These are phyloP conservation scores for Botrytis fabae DNA, from an alignment of 2,329 filamentous ascomycete species.

Conservation along the genomic window DNA sequence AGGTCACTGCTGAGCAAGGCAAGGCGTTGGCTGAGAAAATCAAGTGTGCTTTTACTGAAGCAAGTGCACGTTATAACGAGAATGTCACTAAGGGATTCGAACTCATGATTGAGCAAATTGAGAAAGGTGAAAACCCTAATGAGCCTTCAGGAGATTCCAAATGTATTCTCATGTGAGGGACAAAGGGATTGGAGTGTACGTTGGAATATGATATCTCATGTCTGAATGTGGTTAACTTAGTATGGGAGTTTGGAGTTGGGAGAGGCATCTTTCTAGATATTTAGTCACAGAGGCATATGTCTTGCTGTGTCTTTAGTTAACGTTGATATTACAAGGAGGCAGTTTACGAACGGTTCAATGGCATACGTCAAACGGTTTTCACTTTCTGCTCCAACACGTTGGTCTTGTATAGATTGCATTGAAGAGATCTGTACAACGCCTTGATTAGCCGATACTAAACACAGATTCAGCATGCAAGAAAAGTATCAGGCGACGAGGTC, in stretches of 20 bases:
- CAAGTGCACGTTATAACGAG: conserved; percentile 89
- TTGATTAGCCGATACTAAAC: not conserved
- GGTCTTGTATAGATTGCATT: not conserved
- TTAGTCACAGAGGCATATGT: conserved; percentile 7
- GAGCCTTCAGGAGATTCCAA: conserved; percentile 80
- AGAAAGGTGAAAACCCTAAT: conserved; percentile 87
- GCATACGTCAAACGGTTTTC: not conserved
- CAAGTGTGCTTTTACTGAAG: conserved; percentile 91
- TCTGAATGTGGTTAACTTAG: conserved; percentile 12
- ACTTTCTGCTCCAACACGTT: not conserved
- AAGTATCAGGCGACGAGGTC: not conserved
- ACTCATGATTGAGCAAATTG: conserved; percentile 89
- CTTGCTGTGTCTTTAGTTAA: conserved; percentile 4
- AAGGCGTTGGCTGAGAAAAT: conserved; percentile 82
- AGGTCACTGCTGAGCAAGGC: conserved; percentile 84
- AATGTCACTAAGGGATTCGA: conserved; percentile 94
- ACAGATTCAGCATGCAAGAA: not conserved
- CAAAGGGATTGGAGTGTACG: not conserved
- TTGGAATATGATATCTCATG: conserved; percentile 22
- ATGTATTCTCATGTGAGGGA: conserved; percentile 76
- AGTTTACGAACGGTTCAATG: conserved; percentile 6
- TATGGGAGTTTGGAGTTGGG: conserved; percentile 22
- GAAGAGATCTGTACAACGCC: not conserved
- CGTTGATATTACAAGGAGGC: conserved; percentile 4
- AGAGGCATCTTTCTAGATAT: conserved; percentile 22